Conservation (phyloP, 2,329 filamentous ascomycete species). For the Stagonosporopsis cucurbitacearum region DNA sequence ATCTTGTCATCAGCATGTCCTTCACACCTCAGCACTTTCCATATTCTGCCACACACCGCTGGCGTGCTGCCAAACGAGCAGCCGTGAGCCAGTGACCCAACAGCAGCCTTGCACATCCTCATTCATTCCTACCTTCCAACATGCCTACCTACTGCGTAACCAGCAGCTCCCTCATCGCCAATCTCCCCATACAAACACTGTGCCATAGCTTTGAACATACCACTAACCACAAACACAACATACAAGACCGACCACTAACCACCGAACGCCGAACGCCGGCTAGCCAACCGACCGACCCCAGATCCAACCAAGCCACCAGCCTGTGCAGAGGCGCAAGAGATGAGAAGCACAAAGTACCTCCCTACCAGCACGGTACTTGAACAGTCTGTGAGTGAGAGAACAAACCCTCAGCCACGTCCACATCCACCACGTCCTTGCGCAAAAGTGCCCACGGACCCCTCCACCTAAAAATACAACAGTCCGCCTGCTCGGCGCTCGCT, state of each 20-base stretch:
- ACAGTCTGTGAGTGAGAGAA: too few species aligned
- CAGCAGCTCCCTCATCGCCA: neutral
- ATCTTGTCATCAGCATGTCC: constrained; percentile 12
- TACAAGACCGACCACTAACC: too few species aligned
- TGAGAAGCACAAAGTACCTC: too few species aligned
- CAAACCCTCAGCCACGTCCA: constrained; percentile 6
- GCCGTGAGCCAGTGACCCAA: neutral
- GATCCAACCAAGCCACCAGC: neutral
- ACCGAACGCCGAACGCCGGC: too few species aligned
- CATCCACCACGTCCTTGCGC: too few species aligned
- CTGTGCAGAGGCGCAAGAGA: constrained; percentile 11
- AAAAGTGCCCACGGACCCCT: too few species aligned
- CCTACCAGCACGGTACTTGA: too few species aligned
- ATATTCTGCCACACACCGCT: constrained; percentile 10
- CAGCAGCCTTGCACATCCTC: neutral
- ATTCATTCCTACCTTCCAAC: too few species aligned
- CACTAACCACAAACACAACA: neutral
- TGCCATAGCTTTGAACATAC: neutral
- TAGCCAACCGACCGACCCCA: too few species aligned
- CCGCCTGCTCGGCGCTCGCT: constrained; percentile 2
- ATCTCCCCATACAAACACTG: neutral
- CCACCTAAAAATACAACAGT: constrained; percentile 13
- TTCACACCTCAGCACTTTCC: constrained; percentile 10
- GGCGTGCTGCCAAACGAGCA: neutral
- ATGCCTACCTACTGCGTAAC: too few species aligned